Percentiles rank a stretch among this genome's conserved stretches.
phyloP scores from a whole-genome alignment of 2,329 filamentous ascomycete species.

The Sarocladium kiliense region DNA sequence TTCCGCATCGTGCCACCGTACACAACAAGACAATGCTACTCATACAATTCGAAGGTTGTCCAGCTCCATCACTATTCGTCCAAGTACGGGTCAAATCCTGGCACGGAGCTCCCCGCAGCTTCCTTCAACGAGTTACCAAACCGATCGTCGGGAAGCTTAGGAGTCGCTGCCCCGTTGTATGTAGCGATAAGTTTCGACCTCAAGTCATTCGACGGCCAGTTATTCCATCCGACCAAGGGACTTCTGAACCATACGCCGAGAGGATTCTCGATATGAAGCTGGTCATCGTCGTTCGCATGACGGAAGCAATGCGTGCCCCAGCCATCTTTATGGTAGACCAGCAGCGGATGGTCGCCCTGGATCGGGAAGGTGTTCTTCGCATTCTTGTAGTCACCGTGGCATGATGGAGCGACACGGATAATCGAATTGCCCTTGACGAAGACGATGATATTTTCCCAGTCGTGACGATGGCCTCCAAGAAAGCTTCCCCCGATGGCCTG shows the following conservation, averaged over 20 bases:
- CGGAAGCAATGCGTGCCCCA: slow-evolving; percentile 23
- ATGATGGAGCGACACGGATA: slow-evolving; percentile 23
- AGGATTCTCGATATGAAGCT: slow-evolving; percentile 19
- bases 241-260: slow-evolving; percentile 19
- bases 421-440: slow-evolving; percentile 21
- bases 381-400: slow-evolving; percentile 19
- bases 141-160: slow-evolving; percentile 22
- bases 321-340: slow-evolving; percentile 26
- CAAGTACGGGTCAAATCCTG: slow-evolving; percentile 21
- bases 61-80: slow-evolving; percentile 17
- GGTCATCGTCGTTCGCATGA: slow-evolving; percentile 22
- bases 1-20: too few species aligned
- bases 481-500: slow-evolving; percentile 25
- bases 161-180: slow-evolving; percentile 22
- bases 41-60: too few species aligned
- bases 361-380: slow-evolving; percentile 17
- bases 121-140: slow-evolving; percentile 18
- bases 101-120: slow-evolving; percentile 21
- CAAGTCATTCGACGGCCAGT: slow-evolving; percentile 20
- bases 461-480: slow-evolving; percentile 31
- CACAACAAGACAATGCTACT: too few species aligned
- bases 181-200: slow-evolving; percentile 19
- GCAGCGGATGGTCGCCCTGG: slow-evolving; percentile 16
- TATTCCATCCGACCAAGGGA: slow-evolving; percentile 23
- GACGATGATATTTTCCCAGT: slow-evolving; percentile 35